These are phyloP conservation scores for Russula abietina DNA, from an alignment of 768 basidiomycete genomes.

Conservation along the genomic window DNA sequence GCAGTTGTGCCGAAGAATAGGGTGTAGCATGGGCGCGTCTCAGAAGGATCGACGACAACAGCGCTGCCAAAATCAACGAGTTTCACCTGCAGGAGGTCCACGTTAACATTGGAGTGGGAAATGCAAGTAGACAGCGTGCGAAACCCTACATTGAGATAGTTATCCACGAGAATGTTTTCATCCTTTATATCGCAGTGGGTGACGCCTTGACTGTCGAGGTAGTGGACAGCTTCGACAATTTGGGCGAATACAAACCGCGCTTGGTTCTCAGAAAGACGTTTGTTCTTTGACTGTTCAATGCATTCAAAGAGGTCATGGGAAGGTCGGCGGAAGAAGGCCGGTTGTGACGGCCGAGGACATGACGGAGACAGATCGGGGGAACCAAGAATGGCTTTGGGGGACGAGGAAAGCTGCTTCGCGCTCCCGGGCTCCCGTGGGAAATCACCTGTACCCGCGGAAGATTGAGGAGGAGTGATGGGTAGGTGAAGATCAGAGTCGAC, in stretches of 20 bases:
- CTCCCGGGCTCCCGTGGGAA: constrained; percentile 4
- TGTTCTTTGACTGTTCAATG: constrained; percentile 81
- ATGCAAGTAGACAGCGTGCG: not conserved
- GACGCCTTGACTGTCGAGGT: constrained; percentile 77
- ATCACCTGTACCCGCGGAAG: constrained; percentile 5
- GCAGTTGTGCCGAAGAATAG: constrained; percentile 92
- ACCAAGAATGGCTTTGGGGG: constrained; percentile 4
- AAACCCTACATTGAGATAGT: constrained; percentile 53
- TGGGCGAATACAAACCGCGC: constrained; percentile 82
- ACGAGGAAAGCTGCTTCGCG: constrained; percentile 1
- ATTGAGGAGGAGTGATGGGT: constrained; percentile 20
- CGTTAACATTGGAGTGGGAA: constrained; percentile 20
- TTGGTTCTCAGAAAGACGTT: constrained; percentile 69
- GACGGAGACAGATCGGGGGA: not conserved
- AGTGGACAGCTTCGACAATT: constrained; percentile 77
- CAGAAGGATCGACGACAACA: constrained; percentile 57
- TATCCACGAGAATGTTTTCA: constrained; percentile 84
- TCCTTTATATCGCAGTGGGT: constrained; percentile 97
- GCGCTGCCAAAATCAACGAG: constrained; percentile 95
- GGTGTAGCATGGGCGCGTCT: constrained; percentile 61
- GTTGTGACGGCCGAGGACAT: constrained; percentile 25
- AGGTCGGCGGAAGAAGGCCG: constrained; percentile 54
- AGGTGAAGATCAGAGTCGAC: constrained; percentile 18
- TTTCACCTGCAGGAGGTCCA: constrained; percentile 57
- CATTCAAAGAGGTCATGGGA: constrained; percentile 95